Conservation (phyloP, 257 asterid genomes). For the Solanum pimpinellifolium region DNA sequence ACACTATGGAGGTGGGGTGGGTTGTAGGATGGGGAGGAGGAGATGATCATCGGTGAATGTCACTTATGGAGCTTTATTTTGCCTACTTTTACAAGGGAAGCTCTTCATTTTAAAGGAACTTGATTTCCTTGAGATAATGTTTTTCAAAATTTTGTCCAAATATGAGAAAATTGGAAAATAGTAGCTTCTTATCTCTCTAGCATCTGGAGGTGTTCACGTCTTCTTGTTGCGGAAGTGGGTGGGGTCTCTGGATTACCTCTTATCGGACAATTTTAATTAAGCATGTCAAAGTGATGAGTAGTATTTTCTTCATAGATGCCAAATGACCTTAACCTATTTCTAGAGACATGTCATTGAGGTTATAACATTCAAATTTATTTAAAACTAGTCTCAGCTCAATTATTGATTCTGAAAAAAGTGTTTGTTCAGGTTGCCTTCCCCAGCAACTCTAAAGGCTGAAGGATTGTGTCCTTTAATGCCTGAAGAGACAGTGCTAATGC, state of each 20-base stretch:
- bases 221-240: not conserved
- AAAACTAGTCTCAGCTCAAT: not conserved
- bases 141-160: not conserved
- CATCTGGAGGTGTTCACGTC: not conserved
- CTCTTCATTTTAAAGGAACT: not conserved
- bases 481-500: constrained; percentile 95
- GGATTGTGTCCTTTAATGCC: constrained; percentile 98
- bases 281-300: not conserved
- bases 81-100: not conserved
- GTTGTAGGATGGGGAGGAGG: not conserved
- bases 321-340: not conserved
- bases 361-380: not conserved
- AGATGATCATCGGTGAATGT: not conserved
- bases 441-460: constrained; percentile 54
- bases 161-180: not conserved
- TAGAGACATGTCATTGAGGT: not conserved
- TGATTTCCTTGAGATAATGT: not conserved
- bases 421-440: constrained; percentile 62
- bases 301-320: not conserved
- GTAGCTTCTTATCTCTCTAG: not conserved
- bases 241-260: not conserved
- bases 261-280: not conserved
- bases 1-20: not conserved
- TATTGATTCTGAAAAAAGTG: not conserved
- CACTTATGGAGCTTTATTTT: not conserved